A percentile compares a stretch with the other conserved stretches of the same genome.
These are phyloP conservation scores for Paramyrothecium sp. DNA, from an alignment of 2,329 filamentous ascomycete genomes.

Conservation along the genomic window DNA sequence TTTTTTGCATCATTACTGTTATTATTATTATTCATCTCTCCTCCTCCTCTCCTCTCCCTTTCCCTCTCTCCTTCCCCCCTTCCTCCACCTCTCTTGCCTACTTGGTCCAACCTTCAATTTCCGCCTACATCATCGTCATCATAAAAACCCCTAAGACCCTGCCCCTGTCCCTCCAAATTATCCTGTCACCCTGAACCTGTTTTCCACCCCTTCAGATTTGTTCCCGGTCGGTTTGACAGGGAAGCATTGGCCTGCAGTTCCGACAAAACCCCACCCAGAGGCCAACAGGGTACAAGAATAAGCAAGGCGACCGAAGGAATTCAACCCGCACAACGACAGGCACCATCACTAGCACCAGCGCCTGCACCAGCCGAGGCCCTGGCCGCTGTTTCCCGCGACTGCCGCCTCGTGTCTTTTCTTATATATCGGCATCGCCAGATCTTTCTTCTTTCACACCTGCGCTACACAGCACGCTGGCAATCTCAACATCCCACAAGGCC, in stretches of 20 bases:
- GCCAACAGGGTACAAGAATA: neutral
- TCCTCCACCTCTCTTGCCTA: conserved; percentile 4
- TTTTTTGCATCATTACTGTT: too few species aligned
- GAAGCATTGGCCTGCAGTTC: neutral
- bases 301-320: neutral
- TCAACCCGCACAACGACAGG: too few species aligned
- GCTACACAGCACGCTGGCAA: too few species aligned
- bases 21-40: conserved; percentile 1
- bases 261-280: neutral
- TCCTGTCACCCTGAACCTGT: neutral
- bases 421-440: neutral
- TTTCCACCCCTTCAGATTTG: neutral
- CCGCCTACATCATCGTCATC: neutral
- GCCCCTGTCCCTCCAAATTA: neutral
- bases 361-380: neutral
- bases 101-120: neutral
- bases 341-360: neutral
- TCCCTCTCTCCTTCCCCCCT: too few species aligned
- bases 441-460: neutral
- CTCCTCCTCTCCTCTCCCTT: conserved; percentile 12
- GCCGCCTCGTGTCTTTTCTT: neutral
- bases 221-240: neutral
- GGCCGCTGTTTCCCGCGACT: neutral
- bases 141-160: neutral
- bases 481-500: neutral